Conservation (phyloP, 148 eudicot genomes). For the Pharnaceum exiguum region DNA sequence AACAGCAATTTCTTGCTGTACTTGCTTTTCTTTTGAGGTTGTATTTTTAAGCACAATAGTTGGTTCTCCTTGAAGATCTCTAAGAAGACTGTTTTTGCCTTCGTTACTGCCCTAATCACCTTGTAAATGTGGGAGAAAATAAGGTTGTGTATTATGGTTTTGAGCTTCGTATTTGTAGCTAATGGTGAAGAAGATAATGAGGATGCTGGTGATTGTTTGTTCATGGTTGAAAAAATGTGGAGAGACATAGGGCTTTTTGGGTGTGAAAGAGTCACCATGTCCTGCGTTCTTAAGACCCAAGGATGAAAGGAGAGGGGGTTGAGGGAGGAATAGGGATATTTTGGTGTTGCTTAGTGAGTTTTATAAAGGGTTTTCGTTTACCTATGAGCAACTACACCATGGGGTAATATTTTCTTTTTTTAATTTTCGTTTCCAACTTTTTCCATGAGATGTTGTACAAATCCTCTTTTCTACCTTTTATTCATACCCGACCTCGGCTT, state of each 20-base stretch:
- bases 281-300: neutral
- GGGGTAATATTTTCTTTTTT: neutral
- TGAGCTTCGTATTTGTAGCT: conserved; percentile 53
- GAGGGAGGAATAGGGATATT: neutral
- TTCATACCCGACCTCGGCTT: neutral
- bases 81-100: conserved; percentile 64
- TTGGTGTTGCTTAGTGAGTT: conserved; percentile 24
- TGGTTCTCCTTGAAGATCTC: conserved; percentile 46
- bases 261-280: conserved; percentile 49
- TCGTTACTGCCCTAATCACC: conserved; percentile 48
- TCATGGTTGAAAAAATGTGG: conserved; percentile 39
- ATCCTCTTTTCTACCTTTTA: conserved; percentile 15
- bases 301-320: neutral
- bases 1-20: conserved; percentile 56
- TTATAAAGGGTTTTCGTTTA: conserved; percentile 46
- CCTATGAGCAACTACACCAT: conserved; percentile 26
- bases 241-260: conserved; percentile 39
- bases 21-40: conserved; percentile 38
- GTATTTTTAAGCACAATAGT: conserved; percentile 30
- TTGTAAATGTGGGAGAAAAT: conserved; percentile 63
- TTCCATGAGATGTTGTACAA: conserved; percentile 13
- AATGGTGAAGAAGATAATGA: conserved; percentile 28
- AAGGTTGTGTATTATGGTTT: conserved; percentile 56
- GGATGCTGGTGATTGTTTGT: conserved; percentile 21
- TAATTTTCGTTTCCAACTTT: conserved; percentile 7